Evolutionary conservation across 2,329 filamentous ascomycete genomes (phyloP).

Genomic region (Blumeria graminis): DNA sequence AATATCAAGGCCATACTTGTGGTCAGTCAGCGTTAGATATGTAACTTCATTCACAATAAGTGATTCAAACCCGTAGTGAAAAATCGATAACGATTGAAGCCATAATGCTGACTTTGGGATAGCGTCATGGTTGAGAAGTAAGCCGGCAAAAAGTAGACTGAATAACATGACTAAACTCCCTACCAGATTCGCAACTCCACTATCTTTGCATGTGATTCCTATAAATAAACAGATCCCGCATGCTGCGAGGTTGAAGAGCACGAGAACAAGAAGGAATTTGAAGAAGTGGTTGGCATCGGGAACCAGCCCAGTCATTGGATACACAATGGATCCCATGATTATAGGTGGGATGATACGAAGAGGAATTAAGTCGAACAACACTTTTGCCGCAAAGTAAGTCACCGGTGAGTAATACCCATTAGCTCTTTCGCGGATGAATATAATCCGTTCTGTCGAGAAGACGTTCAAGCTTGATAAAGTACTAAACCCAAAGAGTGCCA

Average conservation of each 20-base stretch:
- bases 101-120: conserved; percentile 69
- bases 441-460: conserved; percentile 69
- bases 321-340: conserved; percentile 85
- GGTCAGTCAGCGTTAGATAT: conserved; percentile 68
- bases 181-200: conserved; percentile 75
- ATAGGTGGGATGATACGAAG: conserved; percentile 85
- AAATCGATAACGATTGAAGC: conserved; percentile 86
- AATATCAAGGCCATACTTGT: conserved; percentile 91
- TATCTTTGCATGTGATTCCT: conserved; percentile 81
- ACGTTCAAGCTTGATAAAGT: conserved; percentile 84
- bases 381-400: conserved; percentile 85
- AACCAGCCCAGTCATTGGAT: conserved; percentile 89
- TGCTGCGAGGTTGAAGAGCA: conserved; percentile 88
- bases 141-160: conserved; percentile 77
- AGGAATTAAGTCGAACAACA: conserved; percentile 94
- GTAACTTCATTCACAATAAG: conserved; percentile 94
- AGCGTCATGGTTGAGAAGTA: conserved; percentile 82
- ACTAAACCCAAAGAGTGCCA: conserved; percentile 90
- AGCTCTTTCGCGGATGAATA: conserved; percentile 81
- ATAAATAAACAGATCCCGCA: conserved; percentile 89
- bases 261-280: conserved; percentile 73
- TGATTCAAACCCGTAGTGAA: conserved; percentile 92
- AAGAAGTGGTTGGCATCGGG: conserved; percentile 65
- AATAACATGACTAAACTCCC: conserved; percentile 95
- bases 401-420: conserved; percentile 92